Evolutionary conservation across 116 monocot genomes (phyloP), one percentile per base, ranked within the genome.

Genomic region (Dioscorea cayenensis): DNA sequence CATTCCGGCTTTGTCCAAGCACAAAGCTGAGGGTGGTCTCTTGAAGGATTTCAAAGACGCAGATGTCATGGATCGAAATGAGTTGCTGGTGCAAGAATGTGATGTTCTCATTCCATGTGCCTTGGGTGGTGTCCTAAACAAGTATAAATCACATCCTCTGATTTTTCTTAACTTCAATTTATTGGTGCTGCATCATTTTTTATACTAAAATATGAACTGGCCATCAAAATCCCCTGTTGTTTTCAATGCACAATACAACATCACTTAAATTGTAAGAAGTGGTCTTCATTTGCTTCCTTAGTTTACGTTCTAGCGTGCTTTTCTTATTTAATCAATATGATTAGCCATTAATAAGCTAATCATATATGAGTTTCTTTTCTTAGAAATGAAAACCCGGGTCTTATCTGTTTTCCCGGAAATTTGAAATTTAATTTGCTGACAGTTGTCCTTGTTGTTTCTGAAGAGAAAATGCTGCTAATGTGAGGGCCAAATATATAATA

Each of bases 51-150:
- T 91, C 66, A 21, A 67, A 9, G 85, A 81, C 27, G 91, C 72
- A 51, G 72, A 86, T 71, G 37, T 50, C 19, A 73, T 95, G 70
- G 82, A 86, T 65, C 21, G 70, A 5, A 71, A 80, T 12, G 86
- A 86, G 43, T 73, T 94, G 36, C 88, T 91, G 37, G 63, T 81
- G 63, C 84, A 86, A 38, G 83, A 84, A 59, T 94, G 94, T 77
- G 94, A 95, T 85, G 95, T 95, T 72, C 92, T 95, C 38, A 66
- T 95, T 65, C 91, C 95, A n/a, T 85, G 85, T 66, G 95, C 95
- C 27, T 69, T 95, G 64, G 91, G 95, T 50, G 95, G 95, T 64
- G 95, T 95, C 32, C 80, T 95, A 10, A 72, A 85, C 72, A 91
- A 83, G 95, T 95, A 63, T 3, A 2, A 2, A 43, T 27, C 4